A percentile compares a stretch with the other conserved stretches of the same genome.
These are phyloP conservation scores for Hsuehochloa calcarea DNA, from an alignment of 176 grass and related monocot genomes.

Conservation along the genomic window DNA sequence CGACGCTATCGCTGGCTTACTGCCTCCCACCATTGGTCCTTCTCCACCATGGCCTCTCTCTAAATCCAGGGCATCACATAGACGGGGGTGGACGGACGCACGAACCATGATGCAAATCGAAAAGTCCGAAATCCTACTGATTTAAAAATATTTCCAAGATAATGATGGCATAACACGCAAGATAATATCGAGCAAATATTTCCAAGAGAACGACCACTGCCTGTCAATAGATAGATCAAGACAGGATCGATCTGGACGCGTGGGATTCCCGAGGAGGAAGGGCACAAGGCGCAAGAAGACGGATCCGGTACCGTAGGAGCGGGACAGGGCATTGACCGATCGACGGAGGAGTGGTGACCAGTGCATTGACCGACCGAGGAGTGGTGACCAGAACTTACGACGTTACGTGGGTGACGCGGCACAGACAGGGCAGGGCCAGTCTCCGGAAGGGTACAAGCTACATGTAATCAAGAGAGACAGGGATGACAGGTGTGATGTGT, in stretches of 20 bases:
- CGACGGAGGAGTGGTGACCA: neutral
- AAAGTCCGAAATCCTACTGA: too few species aligned
- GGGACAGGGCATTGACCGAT: neutral
- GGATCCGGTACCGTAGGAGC: neutral
- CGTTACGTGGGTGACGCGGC: slow-evolving; percentile 34
- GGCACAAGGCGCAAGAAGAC: slow-evolving; percentile 27
- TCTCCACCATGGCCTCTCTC: too few species aligned
- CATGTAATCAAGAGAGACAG: neutral
- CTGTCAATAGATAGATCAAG: neutral
- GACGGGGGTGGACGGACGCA: too few species aligned
- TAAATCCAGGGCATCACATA: too few species aligned
- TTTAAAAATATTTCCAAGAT: too few species aligned
- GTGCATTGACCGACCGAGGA: neutral
- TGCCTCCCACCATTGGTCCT: too few species aligned
- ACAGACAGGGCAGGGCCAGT: neutral
- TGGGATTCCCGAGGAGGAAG: slow-evolving; percentile 15
- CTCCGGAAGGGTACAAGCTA: neutral
- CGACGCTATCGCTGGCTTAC: too few species aligned
- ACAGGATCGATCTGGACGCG: neutral
- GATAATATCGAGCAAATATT: too few species aligned
- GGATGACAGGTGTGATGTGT: neutral
- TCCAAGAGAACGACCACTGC: neutral
- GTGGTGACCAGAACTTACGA: too few species aligned
- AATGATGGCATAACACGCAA: too few species aligned
- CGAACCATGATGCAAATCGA: too few species aligned